Percentiles rank a stretch among this genome's conserved stretches.
Conservation (phyloP, 164 flowering plant genomes). For the Liquidambar formosana region DNA sequence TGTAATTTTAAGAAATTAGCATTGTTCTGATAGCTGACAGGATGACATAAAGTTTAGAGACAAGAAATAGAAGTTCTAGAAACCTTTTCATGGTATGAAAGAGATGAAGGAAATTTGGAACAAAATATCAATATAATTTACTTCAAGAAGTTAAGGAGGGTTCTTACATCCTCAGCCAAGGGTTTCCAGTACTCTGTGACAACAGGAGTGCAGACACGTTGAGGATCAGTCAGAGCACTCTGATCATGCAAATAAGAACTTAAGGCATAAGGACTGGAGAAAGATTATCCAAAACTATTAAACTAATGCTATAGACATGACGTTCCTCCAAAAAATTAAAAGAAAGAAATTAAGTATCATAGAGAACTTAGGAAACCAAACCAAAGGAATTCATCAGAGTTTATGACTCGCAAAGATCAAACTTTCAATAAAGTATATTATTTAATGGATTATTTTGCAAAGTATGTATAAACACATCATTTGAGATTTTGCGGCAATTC, state of each 20-base stretch:
- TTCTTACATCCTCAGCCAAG: slow-evolving; percentile 93
- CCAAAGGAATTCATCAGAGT: too few species aligned
- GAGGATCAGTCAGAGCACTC: slow-evolving; percentile 94
- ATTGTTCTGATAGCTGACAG: neutral
- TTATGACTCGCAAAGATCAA: too few species aligned
- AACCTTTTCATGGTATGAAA: neutral
- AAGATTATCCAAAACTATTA: neutral
- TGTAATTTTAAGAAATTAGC: slow-evolving; percentile 27
- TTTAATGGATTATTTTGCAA: too few species aligned
- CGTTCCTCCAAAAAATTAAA: too few species aligned
- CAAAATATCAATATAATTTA: neutral
- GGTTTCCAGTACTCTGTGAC: slow-evolving; percentile 91
- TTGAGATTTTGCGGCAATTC: neutral
- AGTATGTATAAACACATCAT: neutral
- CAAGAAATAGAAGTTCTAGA: neutral
- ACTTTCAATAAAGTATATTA: too few species aligned
- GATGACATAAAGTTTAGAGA: neutral
- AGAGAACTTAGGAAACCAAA: too few species aligned
- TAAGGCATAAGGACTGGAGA: neutral
- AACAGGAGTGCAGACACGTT: slow-evolving; percentile 82
- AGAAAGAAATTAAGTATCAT: too few species aligned
- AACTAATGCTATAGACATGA: too few species aligned
- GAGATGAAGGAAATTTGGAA: neutral
- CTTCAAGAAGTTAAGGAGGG: neutral
- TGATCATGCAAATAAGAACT: slow-evolving; percentile 29